Evolutionary conservation across 2,329 filamentous ascomycete genomes (phyloP), one percentile per base, ranked within the genome.

Genomic region (Talaromyces islandicus): DNA sequence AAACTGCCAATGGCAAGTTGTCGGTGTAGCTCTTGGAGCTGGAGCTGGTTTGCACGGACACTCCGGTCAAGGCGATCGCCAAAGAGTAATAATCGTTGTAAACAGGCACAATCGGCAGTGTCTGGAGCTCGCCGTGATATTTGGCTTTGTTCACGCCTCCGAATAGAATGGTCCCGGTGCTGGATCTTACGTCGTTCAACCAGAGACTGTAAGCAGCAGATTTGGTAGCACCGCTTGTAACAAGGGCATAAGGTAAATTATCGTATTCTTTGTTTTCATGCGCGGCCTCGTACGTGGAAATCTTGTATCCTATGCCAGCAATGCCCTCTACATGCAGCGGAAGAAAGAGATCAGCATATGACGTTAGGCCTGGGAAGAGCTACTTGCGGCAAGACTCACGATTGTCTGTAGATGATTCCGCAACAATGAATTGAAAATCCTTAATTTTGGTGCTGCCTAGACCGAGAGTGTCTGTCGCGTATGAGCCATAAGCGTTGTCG

Each of bases 251-350:
- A 1, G 89, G 89, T 7, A 92, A 77, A 71, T 91, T 92, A 48
- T 84, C 74, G 73, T 92, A 92, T 7, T 46, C 92, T 77, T n/a
- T 87, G 80, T 46, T 46, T 9, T 46, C 19, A 11, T 19, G 0
- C 83, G 60, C 4, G 74, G 61, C 59, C 78, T 73, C 4, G 81
- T 69, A 29, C 50, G 89, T 67, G 14, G 68, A 68, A 75, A 96
- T 92, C 71, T 95, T 94, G 71, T 96, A 96, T 7, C 92, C 92
- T 63, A 97, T 88, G 19, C 92, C 92, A 21, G 96, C 74, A 51
- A 97, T 91, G 46, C 90, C 90, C 72, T 48, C n/a, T n/a, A 53
- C 11, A 51, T 25, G 24, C 10, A 24, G 21, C n/a, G 19, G 9
- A 50, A 25, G n/a, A 52, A 92, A n/a, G 12, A 12, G 17, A 11